phyloP scores from a whole-genome alignment of 208 protist species.

The Phytomonas francai region DNA sequence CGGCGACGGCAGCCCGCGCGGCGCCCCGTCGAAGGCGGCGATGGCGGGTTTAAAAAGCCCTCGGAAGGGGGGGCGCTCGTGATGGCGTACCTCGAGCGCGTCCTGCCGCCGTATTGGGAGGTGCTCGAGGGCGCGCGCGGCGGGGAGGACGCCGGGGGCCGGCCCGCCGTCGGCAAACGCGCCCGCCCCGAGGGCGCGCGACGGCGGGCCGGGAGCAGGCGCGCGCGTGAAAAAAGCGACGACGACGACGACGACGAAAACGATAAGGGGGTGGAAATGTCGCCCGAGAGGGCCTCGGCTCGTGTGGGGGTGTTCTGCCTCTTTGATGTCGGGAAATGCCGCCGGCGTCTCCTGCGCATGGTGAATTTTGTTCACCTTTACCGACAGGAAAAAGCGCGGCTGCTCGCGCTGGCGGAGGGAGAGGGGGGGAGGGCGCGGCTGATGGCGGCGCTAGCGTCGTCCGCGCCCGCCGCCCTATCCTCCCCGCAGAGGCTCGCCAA shows the following conservation, averaged over 20 bases:
- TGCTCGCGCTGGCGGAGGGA: slow-evolving; percentile 13
- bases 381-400: slow-evolving; percentile 16
- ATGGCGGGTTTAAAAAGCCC: neutral
- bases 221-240: neutral
- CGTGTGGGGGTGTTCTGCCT: slow-evolving; percentile 26
- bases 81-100: slow-evolving; percentile 13
- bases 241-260: slow-evolving; percentile 13
- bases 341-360: slow-evolving; percentile 39
- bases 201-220: neutral
- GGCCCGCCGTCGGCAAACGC: slow-evolving; percentile 3
- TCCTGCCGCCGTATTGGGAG: slow-evolving; percentile 26
- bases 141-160: too few species aligned
- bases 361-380: slow-evolving; percentile 37
- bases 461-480: neutral
- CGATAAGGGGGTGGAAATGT: slow-evolving; percentile 1
- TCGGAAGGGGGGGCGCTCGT: slow-evolving; percentile 2
- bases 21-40: neutral
- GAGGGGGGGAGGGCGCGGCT: slow-evolving; percentile 11
- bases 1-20: neutral
- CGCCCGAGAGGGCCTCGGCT: neutral
- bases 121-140: slow-evolving; percentile 21
- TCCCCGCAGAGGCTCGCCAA: neutral
- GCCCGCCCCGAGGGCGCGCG: neutral
- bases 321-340: slow-evolving; percentile 49
- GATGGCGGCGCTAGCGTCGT: neutral